A percentile compares a stretch with the other conserved stretches of the same genome.
Conservation (phyloP, 768 basidiomycete species). For the Tylopilus subfusipes region DNA sequence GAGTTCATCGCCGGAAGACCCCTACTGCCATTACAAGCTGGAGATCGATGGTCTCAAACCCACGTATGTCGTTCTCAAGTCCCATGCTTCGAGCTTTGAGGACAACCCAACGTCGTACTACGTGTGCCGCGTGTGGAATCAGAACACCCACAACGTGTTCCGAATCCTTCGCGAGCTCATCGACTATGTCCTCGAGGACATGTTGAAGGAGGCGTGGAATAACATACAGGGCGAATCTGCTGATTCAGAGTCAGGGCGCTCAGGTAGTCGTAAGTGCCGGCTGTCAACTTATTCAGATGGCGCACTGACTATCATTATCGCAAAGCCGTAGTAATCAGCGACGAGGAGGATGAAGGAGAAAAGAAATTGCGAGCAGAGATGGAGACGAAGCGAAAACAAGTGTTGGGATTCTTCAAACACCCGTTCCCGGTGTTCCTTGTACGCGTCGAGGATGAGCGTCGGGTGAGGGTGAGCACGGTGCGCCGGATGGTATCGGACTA, state of each 20-base stretch:
- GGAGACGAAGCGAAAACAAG: slow-evolving; percentile 16
- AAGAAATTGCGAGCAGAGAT: slow-evolving; percentile 11
- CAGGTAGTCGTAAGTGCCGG: slow-evolving; percentile 1
- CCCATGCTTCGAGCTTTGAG: neutral
- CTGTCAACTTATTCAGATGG: neutral
- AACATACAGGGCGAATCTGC: neutral
- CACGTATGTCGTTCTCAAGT: slow-evolving; percentile 7
- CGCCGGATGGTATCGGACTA: slow-evolving; percentile 12
- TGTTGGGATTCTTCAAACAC: slow-evolving; percentile 13
- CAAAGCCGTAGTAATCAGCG: neutral
- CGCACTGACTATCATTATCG: slow-evolving; percentile 1
- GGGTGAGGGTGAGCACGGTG: slow-evolving; percentile 18
- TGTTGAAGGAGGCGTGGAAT: neutral
- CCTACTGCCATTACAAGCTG: slow-evolving; percentile 10
- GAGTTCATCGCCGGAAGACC: neutral
- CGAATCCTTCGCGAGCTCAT: slow-evolving; percentile 17
- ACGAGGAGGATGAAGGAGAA: slow-evolving; percentile 1
- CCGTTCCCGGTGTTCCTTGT: slow-evolving; percentile 19
- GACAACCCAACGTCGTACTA: slow-evolving; percentile 9
- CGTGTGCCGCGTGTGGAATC: slow-evolving; percentile 23
- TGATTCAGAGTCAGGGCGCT: neutral
- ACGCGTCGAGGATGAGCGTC: slow-evolving; percentile 7
- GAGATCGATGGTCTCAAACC: slow-evolving; percentile 8
- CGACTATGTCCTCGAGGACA: slow-evolving; percentile 9
- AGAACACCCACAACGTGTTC: slow-evolving; percentile 12